These are phyloP conservation scores for Fraxinus greggii DNA, from an alignment of 305 asterid genomes.

Conservation along the genomic window DNA sequence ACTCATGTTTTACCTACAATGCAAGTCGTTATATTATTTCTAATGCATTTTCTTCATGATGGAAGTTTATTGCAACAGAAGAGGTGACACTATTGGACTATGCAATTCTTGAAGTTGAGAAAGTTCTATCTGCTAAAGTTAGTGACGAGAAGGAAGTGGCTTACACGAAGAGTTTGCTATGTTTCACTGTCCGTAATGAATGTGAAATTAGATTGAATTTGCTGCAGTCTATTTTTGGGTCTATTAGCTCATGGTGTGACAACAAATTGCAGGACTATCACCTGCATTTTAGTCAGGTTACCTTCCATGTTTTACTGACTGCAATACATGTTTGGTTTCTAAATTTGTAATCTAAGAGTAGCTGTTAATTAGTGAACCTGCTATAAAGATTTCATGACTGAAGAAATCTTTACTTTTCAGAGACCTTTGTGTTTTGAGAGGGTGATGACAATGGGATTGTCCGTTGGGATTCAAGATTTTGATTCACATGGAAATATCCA, in stretches of 20 bases:
- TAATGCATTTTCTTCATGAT: slow-evolving; percentile 35
- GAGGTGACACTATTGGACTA: slow-evolving; percentile 61
- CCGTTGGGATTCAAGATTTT: slow-evolving; percentile 49
- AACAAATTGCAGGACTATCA: slow-evolving; percentile 82
- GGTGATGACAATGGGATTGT: slow-evolving; percentile 62
- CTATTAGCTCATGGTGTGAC: slow-evolving; percentile 89
- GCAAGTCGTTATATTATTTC: slow-evolving; percentile 26
- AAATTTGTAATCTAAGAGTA: slow-evolving; percentile 18
- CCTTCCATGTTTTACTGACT: slow-evolving; percentile 26
- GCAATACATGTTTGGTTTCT: slow-evolving; percentile 15
- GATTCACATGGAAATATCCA: slow-evolving; percentile 44
- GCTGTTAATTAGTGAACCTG: slow-evolving; percentile 18
- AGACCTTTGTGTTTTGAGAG: slow-evolving; percentile 61
- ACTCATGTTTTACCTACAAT: slow-evolving; percentile 21
- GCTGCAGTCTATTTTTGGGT: slow-evolving; percentile 60
- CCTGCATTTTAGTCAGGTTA: slow-evolving; percentile 75
- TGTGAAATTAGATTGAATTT: slow-evolving; percentile 49
- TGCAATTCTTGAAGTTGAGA: slow-evolving; percentile 65
- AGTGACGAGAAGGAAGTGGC: slow-evolving; percentile 54
- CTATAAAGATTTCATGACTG: slow-evolving; percentile 33
- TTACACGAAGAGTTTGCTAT: slow-evolving; percentile 62
- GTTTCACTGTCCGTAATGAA: slow-evolving; percentile 44
- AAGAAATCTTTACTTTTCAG: slow-evolving; percentile 51
- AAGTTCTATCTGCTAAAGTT: slow-evolving; percentile 51
- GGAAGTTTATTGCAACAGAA: slow-evolving; percentile 75